A percentile compares a stretch with the other conserved stretches of the same genome.
Conservation (phyloP, 2,329 filamentous ascomycete genomes). For the Colletotrichum sansevieriae region DNA sequence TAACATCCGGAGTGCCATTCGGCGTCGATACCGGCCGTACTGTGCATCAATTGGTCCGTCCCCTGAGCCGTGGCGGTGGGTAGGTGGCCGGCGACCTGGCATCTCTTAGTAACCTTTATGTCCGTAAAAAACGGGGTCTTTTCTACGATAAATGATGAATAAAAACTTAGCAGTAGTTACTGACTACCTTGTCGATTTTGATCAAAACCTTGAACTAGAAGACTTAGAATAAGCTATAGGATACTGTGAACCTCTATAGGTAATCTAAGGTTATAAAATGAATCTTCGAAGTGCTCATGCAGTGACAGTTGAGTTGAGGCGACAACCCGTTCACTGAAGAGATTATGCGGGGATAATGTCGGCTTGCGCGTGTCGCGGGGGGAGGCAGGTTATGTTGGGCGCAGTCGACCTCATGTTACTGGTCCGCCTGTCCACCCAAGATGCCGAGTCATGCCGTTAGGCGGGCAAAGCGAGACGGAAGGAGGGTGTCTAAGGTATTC, state of each 20-base stretch:
- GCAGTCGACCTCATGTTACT: too few species aligned
- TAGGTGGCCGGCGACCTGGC: conserved; percentile 6
- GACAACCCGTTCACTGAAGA: conserved; percentile 12
- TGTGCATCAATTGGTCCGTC: conserved; percentile 34
- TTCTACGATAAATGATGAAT: too few species aligned
- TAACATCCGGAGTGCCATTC: conserved; percentile 26
- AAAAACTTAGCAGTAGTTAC: too few species aligned
- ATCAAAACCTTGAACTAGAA: too few species aligned
- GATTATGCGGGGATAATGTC: conserved; percentile 10
- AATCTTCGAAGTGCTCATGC: too few species aligned
- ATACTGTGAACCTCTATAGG: too few species aligned
- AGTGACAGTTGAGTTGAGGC: not conserved
- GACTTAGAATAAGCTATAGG: too few species aligned
- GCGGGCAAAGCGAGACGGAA: not conserved
- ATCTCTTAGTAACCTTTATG: too few species aligned
- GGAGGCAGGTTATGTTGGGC: not conserved
- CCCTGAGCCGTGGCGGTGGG: conserved; percentile 25
- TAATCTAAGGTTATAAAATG: too few species aligned
- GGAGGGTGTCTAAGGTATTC: not conserved
- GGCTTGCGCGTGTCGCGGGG: conserved; percentile 4
- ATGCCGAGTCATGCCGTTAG: conserved; percentile 9
- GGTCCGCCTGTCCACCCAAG: not conserved
- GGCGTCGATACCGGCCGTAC: conserved; percentile 29
- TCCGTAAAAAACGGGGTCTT: too few species aligned
- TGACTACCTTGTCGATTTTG: too few species aligned